A percentile compares a stretch with the other conserved stretches of the same genome.
Conservation (phyloP, 1,284 basidiomycete species). For the Malassezia vespertilionis region DNA sequence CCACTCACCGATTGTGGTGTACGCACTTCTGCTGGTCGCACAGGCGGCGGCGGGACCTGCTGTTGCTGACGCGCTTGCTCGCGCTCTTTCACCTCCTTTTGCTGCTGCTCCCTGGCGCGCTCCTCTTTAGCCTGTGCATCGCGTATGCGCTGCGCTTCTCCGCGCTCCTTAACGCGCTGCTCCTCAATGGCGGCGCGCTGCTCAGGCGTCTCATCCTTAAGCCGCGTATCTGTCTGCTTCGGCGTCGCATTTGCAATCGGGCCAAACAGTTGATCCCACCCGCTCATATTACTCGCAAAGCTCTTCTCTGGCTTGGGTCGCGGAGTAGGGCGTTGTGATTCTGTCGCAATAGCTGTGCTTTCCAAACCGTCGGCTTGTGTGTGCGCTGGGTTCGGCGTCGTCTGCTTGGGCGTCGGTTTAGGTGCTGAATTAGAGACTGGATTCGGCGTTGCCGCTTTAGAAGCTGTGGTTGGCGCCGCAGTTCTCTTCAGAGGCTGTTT, state of each 20-base stretch:
- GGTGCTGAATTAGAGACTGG: not conserved
- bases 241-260: slow-evolving; percentile 2
- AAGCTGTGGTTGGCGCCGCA: not conserved
- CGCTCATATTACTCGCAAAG: slow-evolving; percentile 16
- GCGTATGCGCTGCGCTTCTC: not conserved
- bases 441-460: not conserved
- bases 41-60: not conserved
- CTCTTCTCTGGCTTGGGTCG: not conserved
- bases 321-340: not conserved
- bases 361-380: not conserved
- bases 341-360: no score
- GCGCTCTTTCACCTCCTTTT: slow-evolving; percentile 5
- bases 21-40: not conserved
- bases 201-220: slow-evolving; percentile 16
- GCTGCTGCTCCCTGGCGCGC: not conserved
- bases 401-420: not conserved
- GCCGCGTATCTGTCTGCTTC: not conserved
- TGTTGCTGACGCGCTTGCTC: slow-evolving; percentile 2
- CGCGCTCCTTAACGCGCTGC: slow-evolving; percentile 9
- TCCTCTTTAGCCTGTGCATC: no score
- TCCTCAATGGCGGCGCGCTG: slow-evolving; percentile 12
- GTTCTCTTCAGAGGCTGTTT: not conserved
- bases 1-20: slow-evolving; percentile 4
- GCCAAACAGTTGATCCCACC: slow-evolving; percentile 20
- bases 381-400: not conserved